Evolutionary conservation across 2,329 filamentous ascomycete genomes (phyloP).

Genomic region (Lecanoromycetidae sp.): DNA sequence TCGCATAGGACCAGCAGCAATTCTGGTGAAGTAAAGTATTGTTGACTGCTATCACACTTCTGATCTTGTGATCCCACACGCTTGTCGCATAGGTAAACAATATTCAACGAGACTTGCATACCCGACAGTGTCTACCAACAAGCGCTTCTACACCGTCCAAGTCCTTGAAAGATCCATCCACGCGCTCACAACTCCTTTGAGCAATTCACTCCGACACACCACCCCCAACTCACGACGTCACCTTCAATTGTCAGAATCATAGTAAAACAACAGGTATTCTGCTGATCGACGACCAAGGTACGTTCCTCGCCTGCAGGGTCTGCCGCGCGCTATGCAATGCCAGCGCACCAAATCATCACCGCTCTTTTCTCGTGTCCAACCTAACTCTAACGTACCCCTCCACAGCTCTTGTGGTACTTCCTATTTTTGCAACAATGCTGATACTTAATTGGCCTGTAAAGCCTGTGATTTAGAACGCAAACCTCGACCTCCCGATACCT

Average conservation of each 20-base stretch:
- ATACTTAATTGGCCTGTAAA: conserved; percentile 8
- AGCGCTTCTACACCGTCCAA: conserved; percentile 14
- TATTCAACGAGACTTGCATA: conserved; percentile 11
- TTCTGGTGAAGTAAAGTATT: neutral
- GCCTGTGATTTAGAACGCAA: neutral
- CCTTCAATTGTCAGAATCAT: too few relatives aligned
- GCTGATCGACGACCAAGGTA: conserved; percentile 15
- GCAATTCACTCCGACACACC: neutral
- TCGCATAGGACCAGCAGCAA: conserved; percentile 2
- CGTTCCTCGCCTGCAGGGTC: conserved; percentile 13
- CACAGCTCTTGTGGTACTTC: neutral
- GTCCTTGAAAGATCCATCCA: conserved; percentile 8
- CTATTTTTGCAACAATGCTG: conserved; percentile 9
- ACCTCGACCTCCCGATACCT: neutral
- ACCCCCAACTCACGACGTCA: too few relatives aligned
- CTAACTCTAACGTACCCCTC: conserved; percentile 8
- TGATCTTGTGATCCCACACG: conserved; percentile 1
- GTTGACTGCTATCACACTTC: neutral
- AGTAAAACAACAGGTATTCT: conserved; percentile 1
- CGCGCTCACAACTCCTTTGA: conserved; percentile 9
- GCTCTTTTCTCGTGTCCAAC: conserved; percentile 14
- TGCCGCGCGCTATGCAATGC: conserved; percentile 18
- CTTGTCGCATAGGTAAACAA: conserved; percentile 13
- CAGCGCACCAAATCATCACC: conserved; percentile 19
- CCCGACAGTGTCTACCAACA: conserved; percentile 12